Conservation (phyloP, 2,329 filamentous ascomycete species). For the Phialophora verrucosa region DNA sequence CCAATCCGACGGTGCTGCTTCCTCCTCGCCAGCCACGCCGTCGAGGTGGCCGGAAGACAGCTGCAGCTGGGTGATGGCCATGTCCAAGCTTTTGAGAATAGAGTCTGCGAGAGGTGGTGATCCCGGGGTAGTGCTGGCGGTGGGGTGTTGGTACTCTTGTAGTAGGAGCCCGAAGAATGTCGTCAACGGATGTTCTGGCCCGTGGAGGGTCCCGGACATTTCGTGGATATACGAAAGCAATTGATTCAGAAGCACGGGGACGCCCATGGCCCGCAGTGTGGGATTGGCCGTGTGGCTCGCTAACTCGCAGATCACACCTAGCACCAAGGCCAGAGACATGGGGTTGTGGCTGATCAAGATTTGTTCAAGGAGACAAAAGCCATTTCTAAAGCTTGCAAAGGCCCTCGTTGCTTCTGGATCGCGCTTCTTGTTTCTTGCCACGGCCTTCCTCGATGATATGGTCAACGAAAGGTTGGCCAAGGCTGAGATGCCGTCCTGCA, state of each 20-base stretch:
- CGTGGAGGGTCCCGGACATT: slow-evolving; percentile 5
- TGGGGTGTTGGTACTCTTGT: not conserved
- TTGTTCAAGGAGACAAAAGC: slow-evolving; percentile 12
- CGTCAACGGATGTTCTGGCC: not conserved
- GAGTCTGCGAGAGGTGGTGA: not conserved
- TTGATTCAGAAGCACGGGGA: not conserved
- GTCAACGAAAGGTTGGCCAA: slow-evolving; percentile 7
- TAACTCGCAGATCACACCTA: slow-evolving; percentile 21
- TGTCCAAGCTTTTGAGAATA: not conserved
- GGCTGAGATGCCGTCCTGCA: slow-evolving; percentile 21
- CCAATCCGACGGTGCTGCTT: slow-evolving; percentile 14
- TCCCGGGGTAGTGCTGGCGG: not conserved
- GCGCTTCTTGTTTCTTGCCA: not conserved
- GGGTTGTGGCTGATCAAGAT: slow-evolving; percentile 19
- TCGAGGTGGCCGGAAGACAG: not conserved
- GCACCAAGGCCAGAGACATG: slow-evolving; percentile 21
- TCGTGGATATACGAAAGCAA: slow-evolving; percentile 12
- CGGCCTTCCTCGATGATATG: not conserved
- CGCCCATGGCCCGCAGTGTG: not conserved
- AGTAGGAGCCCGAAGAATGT: not conserved
- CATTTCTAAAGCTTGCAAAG: slow-evolving; percentile 13
- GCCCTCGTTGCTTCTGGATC: slow-evolving; percentile 11
- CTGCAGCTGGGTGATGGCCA: not conserved
- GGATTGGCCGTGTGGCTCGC: not conserved
- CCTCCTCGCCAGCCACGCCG: not conserved